These are phyloP conservation scores for Entonaema liquescens DNA, from an alignment of 495 filamentous ascomycete species.

Conservation along the genomic window DNA sequence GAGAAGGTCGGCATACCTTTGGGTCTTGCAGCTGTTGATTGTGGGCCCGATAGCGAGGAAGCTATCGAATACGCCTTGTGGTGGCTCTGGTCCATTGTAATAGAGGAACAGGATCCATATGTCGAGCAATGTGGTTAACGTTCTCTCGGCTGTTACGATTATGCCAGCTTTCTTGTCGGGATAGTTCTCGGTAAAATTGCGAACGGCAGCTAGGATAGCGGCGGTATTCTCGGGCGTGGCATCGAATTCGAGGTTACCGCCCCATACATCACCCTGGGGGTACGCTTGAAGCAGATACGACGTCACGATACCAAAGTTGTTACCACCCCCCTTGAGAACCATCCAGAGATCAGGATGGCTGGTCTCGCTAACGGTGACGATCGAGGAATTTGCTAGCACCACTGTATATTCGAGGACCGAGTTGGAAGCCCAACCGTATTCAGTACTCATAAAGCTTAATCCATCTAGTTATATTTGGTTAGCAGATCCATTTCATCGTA, in stretches of 20 bases:
- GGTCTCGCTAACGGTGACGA: slow-evolving; percentile 57
- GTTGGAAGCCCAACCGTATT: slow-evolving; percentile 67
- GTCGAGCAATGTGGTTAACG: slow-evolving; percentile 53
- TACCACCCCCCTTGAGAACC: slow-evolving; percentile 58
- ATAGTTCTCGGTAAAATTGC: slow-evolving; percentile 63
- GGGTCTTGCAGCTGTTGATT: slow-evolving; percentile 60
- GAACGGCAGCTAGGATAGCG: slow-evolving; percentile 56
- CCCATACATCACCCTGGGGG: slow-evolving; percentile 60
- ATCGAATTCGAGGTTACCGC: slow-evolving; percentile 62
- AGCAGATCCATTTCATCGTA: slow-evolving; percentile 15
- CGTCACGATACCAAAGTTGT: slow-evolving; percentile 63
- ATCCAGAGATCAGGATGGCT: slow-evolving; percentile 53
- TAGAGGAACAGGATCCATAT: slow-evolving; percentile 70
- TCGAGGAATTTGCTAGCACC: slow-evolving; percentile 63
- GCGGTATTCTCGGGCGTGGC: slow-evolving; percentile 50
- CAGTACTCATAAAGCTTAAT: slow-evolving; percentile 59
- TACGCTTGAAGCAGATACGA: slow-evolving; percentile 59
- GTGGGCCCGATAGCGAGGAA: slow-evolving; percentile 61
- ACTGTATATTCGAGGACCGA: slow-evolving; percentile 64
- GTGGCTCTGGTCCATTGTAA: slow-evolving; percentile 67
- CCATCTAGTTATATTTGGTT: slow-evolving; percentile 50
- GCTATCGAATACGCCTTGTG: slow-evolving; percentile 62
- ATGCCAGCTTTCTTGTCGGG: slow-evolving; percentile 61
- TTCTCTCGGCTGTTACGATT: slow-evolving; percentile 64
- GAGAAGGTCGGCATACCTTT: slow-evolving; percentile 62